Conservation (phyloP, 148 eudicot species). For the Silene uniflora region DNA sequence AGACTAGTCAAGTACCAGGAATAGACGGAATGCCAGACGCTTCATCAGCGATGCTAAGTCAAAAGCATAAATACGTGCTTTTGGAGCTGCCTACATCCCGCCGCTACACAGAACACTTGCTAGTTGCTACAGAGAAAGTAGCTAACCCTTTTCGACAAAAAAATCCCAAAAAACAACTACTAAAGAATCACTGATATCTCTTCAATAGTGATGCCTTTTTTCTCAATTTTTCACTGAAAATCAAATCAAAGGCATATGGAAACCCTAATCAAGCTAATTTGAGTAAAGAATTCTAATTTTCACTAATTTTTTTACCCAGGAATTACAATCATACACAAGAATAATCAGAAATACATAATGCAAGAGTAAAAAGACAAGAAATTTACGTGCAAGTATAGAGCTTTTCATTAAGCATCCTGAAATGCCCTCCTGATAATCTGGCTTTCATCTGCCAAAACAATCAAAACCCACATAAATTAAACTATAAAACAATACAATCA, state of each 20-base stretch:
- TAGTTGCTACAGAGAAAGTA: no score
- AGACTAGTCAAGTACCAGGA: neutral
- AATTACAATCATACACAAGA: neutral
- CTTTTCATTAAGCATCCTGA: constrained; percentile 94
- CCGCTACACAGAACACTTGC: no score
- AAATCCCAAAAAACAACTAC: neutral
- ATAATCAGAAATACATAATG: neutral
- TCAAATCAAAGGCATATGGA: neutral
- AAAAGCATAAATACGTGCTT: no score
- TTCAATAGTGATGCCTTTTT: neutral
- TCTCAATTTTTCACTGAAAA: neutral
- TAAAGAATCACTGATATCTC: neutral
- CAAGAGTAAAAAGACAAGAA: neutral
- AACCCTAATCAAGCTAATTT: neutral
- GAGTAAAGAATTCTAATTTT: neutral
- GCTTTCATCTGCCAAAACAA: constrained; percentile 63
- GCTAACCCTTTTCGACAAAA: neutral
- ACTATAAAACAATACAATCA: neutral
- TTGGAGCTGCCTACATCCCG: no score
- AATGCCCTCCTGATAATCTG: constrained; percentile 80
- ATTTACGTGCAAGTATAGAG: constrained; percentile 91
- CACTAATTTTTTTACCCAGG: neutral
- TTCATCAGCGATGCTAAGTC: no score
- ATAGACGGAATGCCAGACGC: no score
- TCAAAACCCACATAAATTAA: constrained; percentile 1